Base-by-base conservation (phyloP, 1,139 yeast genomes). In the Blastobotrys arbuscula region DNA sequence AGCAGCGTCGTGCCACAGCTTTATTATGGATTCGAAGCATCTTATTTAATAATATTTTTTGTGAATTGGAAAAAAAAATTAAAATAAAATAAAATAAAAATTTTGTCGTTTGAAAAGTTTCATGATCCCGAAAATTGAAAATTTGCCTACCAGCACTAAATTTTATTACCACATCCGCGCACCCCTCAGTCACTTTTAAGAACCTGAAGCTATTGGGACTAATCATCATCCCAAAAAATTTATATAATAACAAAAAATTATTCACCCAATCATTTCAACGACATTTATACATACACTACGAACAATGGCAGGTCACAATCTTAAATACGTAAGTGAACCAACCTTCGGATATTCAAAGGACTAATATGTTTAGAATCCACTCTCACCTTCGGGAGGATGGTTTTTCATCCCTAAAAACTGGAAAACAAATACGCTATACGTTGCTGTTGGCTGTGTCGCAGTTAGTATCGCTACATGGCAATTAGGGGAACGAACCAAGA, bases 341-440 rank as follows among this genome's bases (percentile, higher is more conserved):
- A n/a, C n/a, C n/a, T n/a, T n/a, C n/a, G n/a, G n/a, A n/a, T n/a
- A n/a, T n/a, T 7, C 24, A 28, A 28, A 12, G 15, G 15, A 37
- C 48, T 45, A 31, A 42, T 12, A 13, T 34, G 34, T 39, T 44
- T 44, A 61, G 57, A 62, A 65, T 49, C 66, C 67, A 10, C 64
- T 69, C 63, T 64, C 70, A 44, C 71, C 71, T 30, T 45, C 71
- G 15, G 74, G 74, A 42, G 75, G 75, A 41, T 71, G 76, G 75
- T 71, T 61, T 62, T 67, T 67, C 52, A 66, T 65, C 39, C 76
- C 76, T 33, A 62, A 63, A 59, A 72, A 72, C 68, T 69, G 71
- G 68, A 63, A 60, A 50, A 49, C 63, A 42, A 71, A 71, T 59
- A 63, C 72, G 15, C 50, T 54, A 24, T 52, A 60, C 45, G 63